A percentile compares a stretch with the other conserved stretches of the same genome.
These are phyloP conservation scores for Poterioochromonas sp. DNA, from an alignment of 352 stramenopile genomes.

Conservation along the genomic window DNA sequence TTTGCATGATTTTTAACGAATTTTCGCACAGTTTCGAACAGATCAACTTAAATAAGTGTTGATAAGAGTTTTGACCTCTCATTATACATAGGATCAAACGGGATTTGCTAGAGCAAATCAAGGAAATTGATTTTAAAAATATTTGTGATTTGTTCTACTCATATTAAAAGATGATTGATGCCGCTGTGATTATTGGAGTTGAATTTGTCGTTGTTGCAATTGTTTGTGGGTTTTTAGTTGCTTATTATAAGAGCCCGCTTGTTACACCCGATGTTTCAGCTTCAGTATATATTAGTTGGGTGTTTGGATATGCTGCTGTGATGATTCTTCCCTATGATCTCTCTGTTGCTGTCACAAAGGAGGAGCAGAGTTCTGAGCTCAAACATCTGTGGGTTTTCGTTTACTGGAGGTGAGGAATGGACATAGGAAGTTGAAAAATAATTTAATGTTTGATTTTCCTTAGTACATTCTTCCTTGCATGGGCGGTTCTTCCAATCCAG, in stretches of 20 bases:
- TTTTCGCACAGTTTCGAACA: too few relatives aligned
- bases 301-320: constrained; percentile 33
- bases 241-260: constrained; percentile 28
- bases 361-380: not conserved
- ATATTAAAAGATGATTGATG: not conserved
- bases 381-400: not conserved
- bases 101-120: too few relatives aligned
- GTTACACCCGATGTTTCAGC: constrained; percentile 24
- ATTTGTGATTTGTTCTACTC: too few relatives aligned
- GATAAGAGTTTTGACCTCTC: too few relatives aligned
- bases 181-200: not conserved
- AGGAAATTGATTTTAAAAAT: too few relatives aligned
- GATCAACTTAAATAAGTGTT: too few relatives aligned
- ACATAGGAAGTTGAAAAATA: not conserved
- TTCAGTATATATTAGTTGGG: constrained; percentile 28
- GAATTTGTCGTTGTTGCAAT: constrained; percentile 5
- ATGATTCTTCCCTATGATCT: constrained; percentile 35
- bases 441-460: not conserved
- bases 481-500: constrained; percentile 13
- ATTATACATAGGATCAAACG: too few relatives aligned
- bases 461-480: constrained; percentile 27
- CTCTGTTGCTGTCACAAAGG: not conserved
- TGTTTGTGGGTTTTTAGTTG: not conserved
- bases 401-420: constrained; percentile 20
- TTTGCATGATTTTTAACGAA: too few relatives aligned